phyloP scores from a whole-genome alignment of 257 asterid genomes.

The Capsicum rhomboideum region DNA sequence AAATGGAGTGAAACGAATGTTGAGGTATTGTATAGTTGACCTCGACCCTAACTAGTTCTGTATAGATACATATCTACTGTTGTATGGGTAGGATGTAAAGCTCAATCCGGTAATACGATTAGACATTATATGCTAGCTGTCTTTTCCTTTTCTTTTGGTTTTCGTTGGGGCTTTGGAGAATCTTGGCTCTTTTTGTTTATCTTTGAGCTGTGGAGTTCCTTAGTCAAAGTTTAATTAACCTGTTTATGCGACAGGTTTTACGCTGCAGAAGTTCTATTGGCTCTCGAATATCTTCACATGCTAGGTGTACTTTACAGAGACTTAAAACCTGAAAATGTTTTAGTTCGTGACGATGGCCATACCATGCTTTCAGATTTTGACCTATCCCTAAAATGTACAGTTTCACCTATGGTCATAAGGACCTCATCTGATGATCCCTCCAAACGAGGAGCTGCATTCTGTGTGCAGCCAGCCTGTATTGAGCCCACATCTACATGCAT shows the following conservation, averaged over 20 bases:
- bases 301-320: conserved; percentile 30
- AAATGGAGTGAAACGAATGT: background rate
- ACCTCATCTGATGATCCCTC: conserved; percentile 18
- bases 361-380: conserved; percentile 33
- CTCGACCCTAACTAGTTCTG: background rate
- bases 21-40: background rate
- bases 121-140: background rate
- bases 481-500: conserved; percentile 26
- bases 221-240: background rate
- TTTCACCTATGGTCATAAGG: conserved; percentile 25
- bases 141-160: background rate
- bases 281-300: conserved; percentile 31
- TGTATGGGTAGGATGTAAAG: background rate
- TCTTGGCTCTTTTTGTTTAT: background rate
- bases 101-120: background rate
- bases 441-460: conserved; percentile 21
- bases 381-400: conserved; percentile 27
- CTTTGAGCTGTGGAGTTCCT: background rate
- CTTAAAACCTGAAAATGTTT: conserved; percentile 28
- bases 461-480: conserved; percentile 20
- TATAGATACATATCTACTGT: background rate
- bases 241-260: conserved; percentile 18
- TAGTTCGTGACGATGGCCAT: conserved; percentile 32
- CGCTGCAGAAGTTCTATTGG: conserved; percentile 30
- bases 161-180: background rate